These are phyloP conservation scores for Vanrija sp. DNA, from an alignment of 1,284 basidiomycete species.

Conservation along the genomic window DNA sequence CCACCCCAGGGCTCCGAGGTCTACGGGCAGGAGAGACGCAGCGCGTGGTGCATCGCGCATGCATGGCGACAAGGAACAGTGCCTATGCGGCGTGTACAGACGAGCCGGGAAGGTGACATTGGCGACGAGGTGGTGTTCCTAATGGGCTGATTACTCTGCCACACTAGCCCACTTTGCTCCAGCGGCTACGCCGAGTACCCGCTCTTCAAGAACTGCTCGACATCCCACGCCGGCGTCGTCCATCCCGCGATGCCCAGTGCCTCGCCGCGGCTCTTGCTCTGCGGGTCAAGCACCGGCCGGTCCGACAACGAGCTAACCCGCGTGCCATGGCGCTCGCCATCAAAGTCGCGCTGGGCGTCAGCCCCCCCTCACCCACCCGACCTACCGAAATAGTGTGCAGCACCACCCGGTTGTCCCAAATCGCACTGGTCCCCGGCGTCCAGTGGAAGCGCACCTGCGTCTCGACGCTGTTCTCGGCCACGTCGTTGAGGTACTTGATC, in stretches of 20 bases:
- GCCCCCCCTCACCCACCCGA: too few relatives aligned
- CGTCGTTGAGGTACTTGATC: constrained; percentile 32
- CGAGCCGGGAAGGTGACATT: too few relatives aligned
- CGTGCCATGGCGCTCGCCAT: constrained; percentile 25
- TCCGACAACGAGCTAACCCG: constrained; percentile 39
- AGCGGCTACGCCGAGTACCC: too few relatives aligned
- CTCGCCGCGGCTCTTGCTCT: constrained; percentile 18
- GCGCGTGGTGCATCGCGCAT: too few relatives aligned
- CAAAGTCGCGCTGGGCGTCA: constrained; percentile 35
- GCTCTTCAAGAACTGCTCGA: constrained; percentile 2
- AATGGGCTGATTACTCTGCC: too few relatives aligned
- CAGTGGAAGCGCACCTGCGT: constrained; percentile 43
- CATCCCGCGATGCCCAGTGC: constrained; percentile 17
- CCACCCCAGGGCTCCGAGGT: too few relatives aligned
- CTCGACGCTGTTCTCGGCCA: constrained; percentile 39
- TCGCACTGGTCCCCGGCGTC: constrained; percentile 39
- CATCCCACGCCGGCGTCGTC: constrained; percentile 13
- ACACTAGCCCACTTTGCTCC: too few relatives aligned
- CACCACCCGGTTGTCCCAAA: constrained; percentile 41
- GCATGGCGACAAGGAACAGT: too few relatives aligned
- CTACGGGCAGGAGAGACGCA: too few relatives aligned
- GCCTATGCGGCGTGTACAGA: too few relatives aligned
- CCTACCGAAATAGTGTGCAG: constrained; percentile 41
- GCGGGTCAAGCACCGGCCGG: constrained; percentile 32
- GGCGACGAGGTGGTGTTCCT: too few relatives aligned